Evolutionary conservation across 2,329 filamentous ascomycete genomes (phyloP).

Genomic region (Penicillium occitanis): DNA sequence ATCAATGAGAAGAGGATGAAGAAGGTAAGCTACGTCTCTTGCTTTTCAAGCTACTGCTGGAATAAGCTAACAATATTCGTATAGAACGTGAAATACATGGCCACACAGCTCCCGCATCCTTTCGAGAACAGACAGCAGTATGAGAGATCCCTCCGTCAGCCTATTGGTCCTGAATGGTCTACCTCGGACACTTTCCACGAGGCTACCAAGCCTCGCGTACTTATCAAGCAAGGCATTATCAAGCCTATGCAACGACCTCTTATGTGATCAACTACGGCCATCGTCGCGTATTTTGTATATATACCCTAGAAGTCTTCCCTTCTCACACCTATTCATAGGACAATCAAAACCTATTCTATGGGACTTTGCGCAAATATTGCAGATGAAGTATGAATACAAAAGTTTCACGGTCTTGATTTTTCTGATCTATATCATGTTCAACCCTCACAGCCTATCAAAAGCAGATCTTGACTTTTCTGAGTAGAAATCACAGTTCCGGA

Average conservation of each 20-base stretch:
- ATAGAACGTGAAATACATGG: conserved; percentile 82
- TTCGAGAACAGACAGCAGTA: conserved; percentile 88
- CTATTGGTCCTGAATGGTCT: conserved; percentile 89
- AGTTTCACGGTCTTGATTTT: background rate
- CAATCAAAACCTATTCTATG: background rate
- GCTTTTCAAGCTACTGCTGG: conserved; percentile 12
- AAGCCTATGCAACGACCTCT: conserved; percentile 79
- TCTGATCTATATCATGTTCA: background rate
- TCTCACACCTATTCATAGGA: background rate
- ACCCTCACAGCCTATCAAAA: background rate
- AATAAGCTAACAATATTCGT: conserved; percentile 20
- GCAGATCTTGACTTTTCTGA: background rate
- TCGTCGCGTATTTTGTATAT: background rate
- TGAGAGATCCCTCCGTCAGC: conserved; percentile 80
- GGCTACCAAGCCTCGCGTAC: conserved; percentile 80
- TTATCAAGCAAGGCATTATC: conserved; percentile 90
- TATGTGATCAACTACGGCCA: conserved; percentile 35
- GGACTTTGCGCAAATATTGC: background rate
- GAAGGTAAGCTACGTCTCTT: conserved; percentile 60
- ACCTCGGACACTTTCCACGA: conserved; percentile 96
- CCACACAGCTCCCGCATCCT: conserved; percentile 78
- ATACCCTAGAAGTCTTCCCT: background rate
- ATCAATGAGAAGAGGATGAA: conserved; percentile 88
- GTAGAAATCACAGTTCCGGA: background rate
- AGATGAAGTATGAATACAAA: background rate